Base-by-base conservation (phyloP, 768 basidiomycete genomes). In the Termitomyces sp. region DNA sequence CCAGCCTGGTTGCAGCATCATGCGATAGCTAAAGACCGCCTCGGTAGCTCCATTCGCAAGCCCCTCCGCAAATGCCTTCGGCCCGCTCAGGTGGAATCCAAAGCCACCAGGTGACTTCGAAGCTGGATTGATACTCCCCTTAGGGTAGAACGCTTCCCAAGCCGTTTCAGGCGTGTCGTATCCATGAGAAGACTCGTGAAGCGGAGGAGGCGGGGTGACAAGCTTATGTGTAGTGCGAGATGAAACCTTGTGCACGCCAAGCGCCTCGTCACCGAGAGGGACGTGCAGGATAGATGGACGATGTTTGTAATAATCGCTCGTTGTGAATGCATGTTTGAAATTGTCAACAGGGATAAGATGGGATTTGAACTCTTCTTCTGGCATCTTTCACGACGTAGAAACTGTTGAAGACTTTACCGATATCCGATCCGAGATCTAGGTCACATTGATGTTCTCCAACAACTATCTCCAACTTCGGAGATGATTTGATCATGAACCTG, bases 61-160 rank as follows among this genome's bases (percentile, higher is more conserved):
- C 3, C 54, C 60, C 2, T 68, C 61, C 0, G 68, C 56, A 55
- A 85, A 84, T 16, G 66, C 61, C 2, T 66, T 51, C 5, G 85
- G 81, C 0, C 87, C 88, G 41, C 71, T 67, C 19, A 88, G 64
- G 68, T 90, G 89, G 68, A 90, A 86, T 2, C 85, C 81, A 61
- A 88, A 87, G 4, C 89, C 89, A 1, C 86, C 85, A 1, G 78
- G 76, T 4, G 80, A 72, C 2, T 68, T 52, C 2, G 68, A 76
- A 12, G 72, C 70, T 4, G 86, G 86, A 55, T 83, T 85, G 60
- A 84, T 79, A 65, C 82, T 85, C 0, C 85, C 85, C 55, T 75
- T 64, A 0, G 83, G 79, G 61, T 83, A 88, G 21, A 76, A 69
- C 0, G 85, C 83, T 64, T 86, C 83, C 84, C 85, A 88, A 19